These are phyloP conservation scores for Ophiostoma ips DNA, from an alignment of 2,329 filamentous ascomycete species.

Conservation along the genomic window DNA sequence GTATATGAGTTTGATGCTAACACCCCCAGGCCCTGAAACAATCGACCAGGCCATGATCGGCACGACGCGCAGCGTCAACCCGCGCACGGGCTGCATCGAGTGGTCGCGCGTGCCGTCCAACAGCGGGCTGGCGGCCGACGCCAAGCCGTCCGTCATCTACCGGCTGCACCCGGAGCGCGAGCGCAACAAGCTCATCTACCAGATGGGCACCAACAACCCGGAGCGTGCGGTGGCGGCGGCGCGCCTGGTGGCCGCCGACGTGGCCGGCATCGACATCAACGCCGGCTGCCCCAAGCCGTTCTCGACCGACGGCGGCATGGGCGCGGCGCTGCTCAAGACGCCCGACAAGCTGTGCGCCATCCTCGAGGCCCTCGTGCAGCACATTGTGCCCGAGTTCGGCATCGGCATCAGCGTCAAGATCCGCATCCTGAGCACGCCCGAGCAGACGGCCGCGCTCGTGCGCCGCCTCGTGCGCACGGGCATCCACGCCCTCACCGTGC, in stretches of 20 bases:
- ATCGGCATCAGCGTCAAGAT: constrained; percentile 98
- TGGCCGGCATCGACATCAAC: constrained; percentile 91
- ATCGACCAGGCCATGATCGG: constrained; percentile 88
- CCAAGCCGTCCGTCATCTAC: constrained; percentile 63
- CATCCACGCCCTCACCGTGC: constrained; percentile 82
- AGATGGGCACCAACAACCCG: constrained; percentile 79
- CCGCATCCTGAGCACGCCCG: constrained; percentile 63
- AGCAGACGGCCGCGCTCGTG: constrained; percentile 65
- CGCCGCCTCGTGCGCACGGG: constrained; percentile 68
- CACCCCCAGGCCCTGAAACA: constrained; percentile 66
- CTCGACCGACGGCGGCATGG: constrained; percentile 88
- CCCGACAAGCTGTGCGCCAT: constrained; percentile 77
- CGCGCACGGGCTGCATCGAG: constrained; percentile 65
- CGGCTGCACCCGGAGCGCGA: constrained; percentile 69
- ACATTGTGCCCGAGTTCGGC: constrained; percentile 62
- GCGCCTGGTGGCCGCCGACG: constrained; percentile 69
- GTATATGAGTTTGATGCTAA: not conserved
- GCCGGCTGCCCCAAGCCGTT: constrained; percentile 98
- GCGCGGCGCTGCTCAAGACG: constrained; percentile 72
- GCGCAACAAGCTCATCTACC: constrained; percentile 65
- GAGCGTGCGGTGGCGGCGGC: constrained; percentile 74
- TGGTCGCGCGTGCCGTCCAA: constrained; percentile 68
- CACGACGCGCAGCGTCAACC: constrained; percentile 63
- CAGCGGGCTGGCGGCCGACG: constrained; percentile 39
- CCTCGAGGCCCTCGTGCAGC: constrained; percentile 63